phyloP scores from a whole-genome alignment of 2,329 filamentous ascomycete genomes.

The Arthrobotrys musiformis region DNA sequence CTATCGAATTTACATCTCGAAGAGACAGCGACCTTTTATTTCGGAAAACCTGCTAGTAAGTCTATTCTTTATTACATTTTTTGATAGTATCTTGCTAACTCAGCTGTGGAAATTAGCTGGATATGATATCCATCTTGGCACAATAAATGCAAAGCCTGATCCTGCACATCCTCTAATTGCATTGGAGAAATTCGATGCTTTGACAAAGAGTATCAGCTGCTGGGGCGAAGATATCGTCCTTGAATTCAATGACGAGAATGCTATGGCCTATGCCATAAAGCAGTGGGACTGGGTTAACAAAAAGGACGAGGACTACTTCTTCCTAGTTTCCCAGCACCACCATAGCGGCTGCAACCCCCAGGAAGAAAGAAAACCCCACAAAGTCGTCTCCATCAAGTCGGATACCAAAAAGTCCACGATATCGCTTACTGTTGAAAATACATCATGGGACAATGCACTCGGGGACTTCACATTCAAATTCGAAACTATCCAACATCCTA shows the following conservation, averaged over 20 bases:
- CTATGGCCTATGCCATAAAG: slow-evolving; percentile 18
- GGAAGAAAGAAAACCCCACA: slow-evolving; percentile 30
- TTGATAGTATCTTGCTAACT: neutral
- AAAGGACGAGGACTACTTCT: slow-evolving; percentile 14
- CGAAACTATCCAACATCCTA: slow-evolving; percentile 8
- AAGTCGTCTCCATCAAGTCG: neutral
- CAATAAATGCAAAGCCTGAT: slow-evolving; percentile 26
- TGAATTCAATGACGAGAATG: slow-evolving; percentile 6
- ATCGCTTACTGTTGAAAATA: neutral
- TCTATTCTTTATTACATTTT: neutral
- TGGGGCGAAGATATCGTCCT: neutral
- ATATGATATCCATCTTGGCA: slow-evolving; percentile 15
- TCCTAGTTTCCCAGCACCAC: slow-evolving; percentile 23
- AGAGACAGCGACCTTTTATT: neutral
- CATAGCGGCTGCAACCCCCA: slow-evolving; percentile 26
- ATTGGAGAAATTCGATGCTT: slow-evolving; percentile 17
- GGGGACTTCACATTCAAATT: slow-evolving; percentile 21
- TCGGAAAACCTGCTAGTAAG: slow-evolving; percentile 5
- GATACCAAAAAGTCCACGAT: neutral
- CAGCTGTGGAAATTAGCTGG: neutral
- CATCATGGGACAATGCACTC: slow-evolving; percentile 22
- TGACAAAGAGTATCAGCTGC: slow-evolving; percentile 22
- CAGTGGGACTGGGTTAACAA: slow-evolving; percentile 39
- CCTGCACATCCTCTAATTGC: slow-evolving; percentile 6
- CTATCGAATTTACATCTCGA: slow-evolving; percentile 11